Base-by-base conservation (phyloP, 179 eudicot species). In the Beta corolliflora region DNA sequence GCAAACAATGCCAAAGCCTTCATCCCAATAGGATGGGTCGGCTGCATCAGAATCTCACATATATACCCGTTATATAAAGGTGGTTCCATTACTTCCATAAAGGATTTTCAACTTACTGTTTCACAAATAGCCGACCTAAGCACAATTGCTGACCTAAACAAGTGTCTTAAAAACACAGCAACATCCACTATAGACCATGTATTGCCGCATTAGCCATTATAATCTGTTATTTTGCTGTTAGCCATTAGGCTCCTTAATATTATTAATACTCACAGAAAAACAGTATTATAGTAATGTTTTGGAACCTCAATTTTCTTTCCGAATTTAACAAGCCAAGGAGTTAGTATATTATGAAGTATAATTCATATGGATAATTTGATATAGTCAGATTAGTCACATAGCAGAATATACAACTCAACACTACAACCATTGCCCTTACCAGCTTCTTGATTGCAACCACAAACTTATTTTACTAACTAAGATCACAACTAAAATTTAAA, bases 1-100 rank as follows among this genome's bases (percentile, higher is more conserved):
- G 41, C 41, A 36, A 36, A 36, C 41, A 36, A 36, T 36, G 41
- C 41, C 41, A 36, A 36, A 36, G 41, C 41, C 41, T 36, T 36
- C 41, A 36, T 36, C 41, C 41, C 41, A 36, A 36, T 36, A 36
- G 41, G 41, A 36, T 36, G 41, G 4, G 41, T 36, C 41, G 41
- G 41, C 41, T 36, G 41, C 77, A 73, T 76, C 75, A 81, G 19
- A 45, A 77, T 52, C 50, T 76, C 44, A 36, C 50, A 68, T 67
- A 44, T n/a, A 21, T 1, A 50, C 13, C 25, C 11, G 44, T 13
- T 23, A 72, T 50, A 44, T 14, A 72, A 72, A 52, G 36, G 31
- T 25, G 45, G 75, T 23, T 50, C 7, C 4, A 2, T 7, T 48
- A 7, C 9, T 48, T 48, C 10, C 18, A 1, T 73, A 25, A 54